Conservation (phyloP, 805 yeast species). For the Yarrowia sp. region DNA sequence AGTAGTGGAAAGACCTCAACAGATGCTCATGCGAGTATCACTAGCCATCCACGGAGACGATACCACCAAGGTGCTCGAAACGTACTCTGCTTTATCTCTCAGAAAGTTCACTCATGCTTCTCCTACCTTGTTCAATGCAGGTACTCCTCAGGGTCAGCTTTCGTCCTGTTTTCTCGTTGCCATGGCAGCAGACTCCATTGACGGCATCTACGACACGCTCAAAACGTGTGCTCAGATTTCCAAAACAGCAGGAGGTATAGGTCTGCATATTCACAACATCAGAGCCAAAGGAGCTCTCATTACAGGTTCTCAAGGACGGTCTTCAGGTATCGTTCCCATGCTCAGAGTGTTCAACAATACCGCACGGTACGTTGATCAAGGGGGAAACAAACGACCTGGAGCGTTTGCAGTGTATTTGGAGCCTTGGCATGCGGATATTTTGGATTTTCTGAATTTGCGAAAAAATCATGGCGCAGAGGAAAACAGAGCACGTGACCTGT, state of each 20-base stretch:
- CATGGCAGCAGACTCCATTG: conserved; percentile 88
- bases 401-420: conserved; percentile 90
- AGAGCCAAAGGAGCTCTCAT: conserved; percentile 80
- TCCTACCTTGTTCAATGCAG: conserved; percentile 90
- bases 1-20: conserved; percentile 84
- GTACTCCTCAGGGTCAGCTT: conserved; percentile 73
- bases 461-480: conserved; percentile 95
- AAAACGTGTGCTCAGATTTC: conserved; percentile 85
- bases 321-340: conserved; percentile 92
- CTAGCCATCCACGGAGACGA: conserved; percentile 78
- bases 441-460: conserved; percentile 75
- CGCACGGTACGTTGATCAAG: conserved; percentile 94
- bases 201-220: conserved; percentile 85
- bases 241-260: conserved; percentile 92
- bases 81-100: conserved; percentile 79
- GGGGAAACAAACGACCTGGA: conserved; percentile 95
- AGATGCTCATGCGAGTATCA: conserved; percentile 80
- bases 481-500: conserved; percentile 83
- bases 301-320: conserved; percentile 80
- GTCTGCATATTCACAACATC: conserved; percentile 81
- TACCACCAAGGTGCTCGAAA: conserved; percentile 61
- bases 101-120: conserved; percentile 88
- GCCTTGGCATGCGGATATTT: conserved; percentile 93
- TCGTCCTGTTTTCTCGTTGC: conserved; percentile 89
- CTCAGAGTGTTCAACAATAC: conserved; percentile 88